Evolutionary conservation across 2,329 filamentous ascomycete genomes (phyloP).

Genomic region (Acrodontium crateriforme): DNA sequence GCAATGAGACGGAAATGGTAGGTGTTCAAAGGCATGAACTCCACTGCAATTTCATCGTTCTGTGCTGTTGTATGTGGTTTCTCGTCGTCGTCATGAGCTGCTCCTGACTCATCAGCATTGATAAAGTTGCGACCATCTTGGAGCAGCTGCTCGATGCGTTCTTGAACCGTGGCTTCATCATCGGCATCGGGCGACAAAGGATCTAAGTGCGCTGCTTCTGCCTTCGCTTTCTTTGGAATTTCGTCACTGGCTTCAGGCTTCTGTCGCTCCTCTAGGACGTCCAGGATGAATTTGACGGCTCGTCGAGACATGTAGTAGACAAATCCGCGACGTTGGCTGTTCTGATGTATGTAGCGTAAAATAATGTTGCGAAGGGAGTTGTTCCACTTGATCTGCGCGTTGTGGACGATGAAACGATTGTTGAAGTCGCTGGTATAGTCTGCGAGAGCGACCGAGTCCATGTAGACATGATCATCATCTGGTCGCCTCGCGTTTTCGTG

Average conservation of each 20-base stretch:
- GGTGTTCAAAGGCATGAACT: slow-evolving; percentile 81
- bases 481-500: slow-evolving; percentile 31
- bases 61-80: too few species aligned
- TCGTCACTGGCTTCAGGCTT: slow-evolving; percentile 31
- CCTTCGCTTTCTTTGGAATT: slow-evolving; percentile 13
- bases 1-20: slow-evolving; percentile 93
- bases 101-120: slow-evolving; percentile 48
- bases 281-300: slow-evolving; percentile 93
- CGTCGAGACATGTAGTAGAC: slow-evolving; percentile 94
- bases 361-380: slow-evolving; percentile 93
- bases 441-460: slow-evolving; percentile 55
- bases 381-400: slow-evolving; percentile 96
- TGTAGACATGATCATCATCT: slow-evolving; percentile 40
- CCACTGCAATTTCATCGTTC: slow-evolving; percentile 64
- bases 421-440: slow-evolving; percentile 93
- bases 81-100: slow-evolving; percentile 43
- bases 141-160: slow-evolving; percentile 73
- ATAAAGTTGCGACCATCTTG: slow-evolving; percentile 75
- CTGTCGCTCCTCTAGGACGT: slow-evolving; percentile 89
- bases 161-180: slow-evolving; percentile 57
- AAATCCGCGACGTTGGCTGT: slow-evolving; percentile 87
- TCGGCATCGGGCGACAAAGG: slow-evolving; percentile 35
- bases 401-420: slow-evolving; percentile 96
- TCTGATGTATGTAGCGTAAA: slow-evolving; percentile 91
- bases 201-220: slow-evolving; percentile 13